Evolutionary conservation across 331 rosid genomes (phyloP), one percentile per base, ranked within the genome.

Genomic region (Acacia concinna): DNA sequence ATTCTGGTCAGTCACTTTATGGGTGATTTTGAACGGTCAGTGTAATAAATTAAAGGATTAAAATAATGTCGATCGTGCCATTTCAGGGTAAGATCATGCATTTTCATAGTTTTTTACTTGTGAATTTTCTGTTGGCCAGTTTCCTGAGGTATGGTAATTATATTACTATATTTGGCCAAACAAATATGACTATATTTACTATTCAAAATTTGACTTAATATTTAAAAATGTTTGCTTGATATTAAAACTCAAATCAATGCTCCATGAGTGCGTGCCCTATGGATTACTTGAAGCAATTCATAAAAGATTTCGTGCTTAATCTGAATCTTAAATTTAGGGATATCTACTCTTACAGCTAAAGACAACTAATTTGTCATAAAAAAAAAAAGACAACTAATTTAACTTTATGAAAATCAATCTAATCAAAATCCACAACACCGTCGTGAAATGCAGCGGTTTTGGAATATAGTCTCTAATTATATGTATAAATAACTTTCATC

Each of bases 281-380:
- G 63, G 63, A 56, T 59, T 59, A 59, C 65, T 59, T 59, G 65
- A 59, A 27, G 65, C 35, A 27, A 59, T 25, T 59, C 65, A 59
- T 59, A 59, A 56, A 21, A 56, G 63, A 59, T 59, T 59, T 59
- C 18, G 32, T 27, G 32, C 18, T 57, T 23, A 57, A 15, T 23
- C 64, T 10, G 17, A 57, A 57, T 23, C 64, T 23, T 57, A 25
- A 57, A 3, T 25, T 57, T 25, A 57, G 18, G 64, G 32, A 57
- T 23, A 21, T 25, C 8, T 8, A 23, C 62, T 8, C 62, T 21
- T 54, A 54, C 63, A 56, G 31, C 15, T 8, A 3, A 52, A 52
- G 60, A 27, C 65, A 27, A 5, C 28, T 54, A 52, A 52, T 52
- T n/a, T n/a, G n/a, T n/a, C n/a, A n/a, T n/a, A n/a, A n/a, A n/a